Evolutionary conservation across 768 basidiomycete species (phyloP).

Genomic region (Boletus tylopilopsis): DNA sequence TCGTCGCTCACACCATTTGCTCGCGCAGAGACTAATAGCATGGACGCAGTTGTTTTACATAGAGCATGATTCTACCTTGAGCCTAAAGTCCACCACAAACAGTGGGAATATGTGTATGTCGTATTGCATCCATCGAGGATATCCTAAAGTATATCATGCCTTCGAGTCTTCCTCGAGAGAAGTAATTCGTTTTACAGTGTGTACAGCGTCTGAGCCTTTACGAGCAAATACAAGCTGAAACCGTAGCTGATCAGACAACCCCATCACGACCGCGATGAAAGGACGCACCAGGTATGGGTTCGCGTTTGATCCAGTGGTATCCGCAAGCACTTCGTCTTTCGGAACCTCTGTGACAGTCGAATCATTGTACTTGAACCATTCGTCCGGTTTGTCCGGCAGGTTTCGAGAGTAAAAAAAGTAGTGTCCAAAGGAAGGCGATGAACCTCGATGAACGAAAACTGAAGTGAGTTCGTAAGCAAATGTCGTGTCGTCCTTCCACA

Average conservation of each 20-base stretch:
- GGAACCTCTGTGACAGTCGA: conserved; percentile 74
- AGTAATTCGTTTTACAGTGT: conserved; percentile 70
- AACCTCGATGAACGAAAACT: conserved; percentile 93
- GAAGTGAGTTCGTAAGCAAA: conserved; percentile 88
- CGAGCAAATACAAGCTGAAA: conserved; percentile 77
- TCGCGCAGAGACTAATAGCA: not conserved
- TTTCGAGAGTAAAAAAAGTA: conserved; percentile 95
- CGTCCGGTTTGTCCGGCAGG: conserved; percentile 73
- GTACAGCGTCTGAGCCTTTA: conserved; percentile 73
- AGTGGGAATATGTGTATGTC: conserved; percentile 9
- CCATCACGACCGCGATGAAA: conserved; percentile 1
- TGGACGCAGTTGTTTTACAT: not conserved
- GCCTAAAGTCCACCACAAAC: conserved; percentile 7
- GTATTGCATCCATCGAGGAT: conserved; percentile 21
- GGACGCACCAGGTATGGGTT: conserved; percentile 79
- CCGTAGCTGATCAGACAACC: conserved; percentile 2
- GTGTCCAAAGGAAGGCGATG: conserved; percentile 84
- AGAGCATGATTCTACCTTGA: conserved; percentile 14
- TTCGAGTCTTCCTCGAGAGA: conserved; percentile 24
- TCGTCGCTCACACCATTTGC: conserved; percentile 1
- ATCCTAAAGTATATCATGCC: conserved; percentile 29
- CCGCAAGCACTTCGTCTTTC: conserved; percentile 81
- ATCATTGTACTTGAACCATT: conserved; percentile 98
- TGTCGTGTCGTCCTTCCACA: conserved; percentile 67
- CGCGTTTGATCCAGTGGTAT: conserved; percentile 88